Conservation (phyloP, 1,284 basidiomycete genomes). For the Prillingera fragicola region DNA sequence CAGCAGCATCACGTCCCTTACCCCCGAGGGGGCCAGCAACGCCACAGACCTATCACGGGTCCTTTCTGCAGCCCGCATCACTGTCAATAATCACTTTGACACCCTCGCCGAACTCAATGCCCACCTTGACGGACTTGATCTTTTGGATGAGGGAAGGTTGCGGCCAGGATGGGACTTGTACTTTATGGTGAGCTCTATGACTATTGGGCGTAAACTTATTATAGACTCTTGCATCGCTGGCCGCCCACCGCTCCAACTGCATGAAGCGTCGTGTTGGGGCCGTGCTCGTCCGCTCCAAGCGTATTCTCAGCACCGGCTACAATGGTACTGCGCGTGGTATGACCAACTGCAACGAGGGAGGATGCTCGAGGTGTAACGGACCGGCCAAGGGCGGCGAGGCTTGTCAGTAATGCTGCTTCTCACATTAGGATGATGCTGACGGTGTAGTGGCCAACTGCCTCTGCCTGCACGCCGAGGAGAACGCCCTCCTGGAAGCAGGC, state of each 20-base stretch:
- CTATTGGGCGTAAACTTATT: no score
- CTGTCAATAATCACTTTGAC: conserved; percentile 66
- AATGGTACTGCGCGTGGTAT: conserved; percentile 93
- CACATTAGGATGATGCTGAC: not conserved
- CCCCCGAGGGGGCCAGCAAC: conserved; percentile 15
- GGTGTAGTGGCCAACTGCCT: conserved; percentile 67
- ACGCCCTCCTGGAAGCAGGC: conserved; percentile 89
- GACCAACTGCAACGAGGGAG: conserved; percentile 79
- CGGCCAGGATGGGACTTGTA: conserved; percentile 90
- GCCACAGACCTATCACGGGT: conserved; percentile 42
- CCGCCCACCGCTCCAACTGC: conserved; percentile 82
- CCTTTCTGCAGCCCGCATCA: conserved; percentile 52
- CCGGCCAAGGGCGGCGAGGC: conserved; percentile 53
- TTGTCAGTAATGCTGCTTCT: no score
- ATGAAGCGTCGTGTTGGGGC: conserved; percentile 98
- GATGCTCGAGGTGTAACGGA: conserved; percentile 74
- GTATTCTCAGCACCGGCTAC: conserved; percentile 95
- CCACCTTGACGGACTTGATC: conserved; percentile 63
- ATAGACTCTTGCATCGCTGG: conserved; percentile 77
- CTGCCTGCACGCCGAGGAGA: conserved; percentile 97
- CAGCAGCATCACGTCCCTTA: conserved; percentile 11
- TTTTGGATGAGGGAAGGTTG: conserved; percentile 65
- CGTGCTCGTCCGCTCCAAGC: conserved; percentile 71
- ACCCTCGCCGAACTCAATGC: conserved; percentile 56
- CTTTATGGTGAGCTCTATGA: conserved; percentile 69